phyloP scores from a whole-genome alignment of 169 alveolate genomes.

The Cryptosporidium sp. region DNA sequence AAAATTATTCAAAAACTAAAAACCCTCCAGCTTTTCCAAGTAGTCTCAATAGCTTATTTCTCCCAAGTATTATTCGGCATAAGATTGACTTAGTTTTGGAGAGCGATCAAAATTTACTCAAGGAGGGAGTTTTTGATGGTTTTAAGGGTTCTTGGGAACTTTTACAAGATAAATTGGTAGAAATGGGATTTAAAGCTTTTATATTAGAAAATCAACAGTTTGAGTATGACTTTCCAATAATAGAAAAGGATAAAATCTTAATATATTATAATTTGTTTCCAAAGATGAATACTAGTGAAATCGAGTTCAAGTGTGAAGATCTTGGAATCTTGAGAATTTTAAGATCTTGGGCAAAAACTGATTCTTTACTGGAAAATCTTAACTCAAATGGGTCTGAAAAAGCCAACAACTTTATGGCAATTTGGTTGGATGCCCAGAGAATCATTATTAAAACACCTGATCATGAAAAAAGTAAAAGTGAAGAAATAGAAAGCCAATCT shows the following conservation, averaged over 20 bases:
- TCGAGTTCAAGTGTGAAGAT: not conserved
- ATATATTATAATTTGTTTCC: not conserved
- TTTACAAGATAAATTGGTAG: not conserved
- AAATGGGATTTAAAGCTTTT: conserved; percentile 27
- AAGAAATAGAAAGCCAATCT: not conserved
- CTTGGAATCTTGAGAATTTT: conserved; percentile 9
- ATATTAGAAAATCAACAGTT: not conserved
- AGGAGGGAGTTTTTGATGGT: conserved; percentile 9
- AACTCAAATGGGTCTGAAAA: not conserved
- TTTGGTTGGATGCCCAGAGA: conserved; percentile 21
- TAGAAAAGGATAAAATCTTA: not conserved
- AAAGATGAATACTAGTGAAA: not conserved
- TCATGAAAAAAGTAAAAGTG: not conserved
- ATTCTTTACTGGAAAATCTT: not conserved
- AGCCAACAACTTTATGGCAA: not conserved
- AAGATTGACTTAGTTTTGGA: conserved; percentile 6
- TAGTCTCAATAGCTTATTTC: not conserved
- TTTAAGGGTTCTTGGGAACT: conserved; percentile 25
- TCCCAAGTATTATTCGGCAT: conserved; percentile 17
- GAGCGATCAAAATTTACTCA: not conserved
- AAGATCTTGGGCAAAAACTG: conserved; percentile 39
- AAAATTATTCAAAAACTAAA: not conserved
- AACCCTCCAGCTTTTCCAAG: not conserved
- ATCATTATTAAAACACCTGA: not conserved
- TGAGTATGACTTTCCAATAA: not conserved